Conservation (phyloP, 228 moss, liverwort and hornwort species). For the Sphagnum fallax region DNA sequence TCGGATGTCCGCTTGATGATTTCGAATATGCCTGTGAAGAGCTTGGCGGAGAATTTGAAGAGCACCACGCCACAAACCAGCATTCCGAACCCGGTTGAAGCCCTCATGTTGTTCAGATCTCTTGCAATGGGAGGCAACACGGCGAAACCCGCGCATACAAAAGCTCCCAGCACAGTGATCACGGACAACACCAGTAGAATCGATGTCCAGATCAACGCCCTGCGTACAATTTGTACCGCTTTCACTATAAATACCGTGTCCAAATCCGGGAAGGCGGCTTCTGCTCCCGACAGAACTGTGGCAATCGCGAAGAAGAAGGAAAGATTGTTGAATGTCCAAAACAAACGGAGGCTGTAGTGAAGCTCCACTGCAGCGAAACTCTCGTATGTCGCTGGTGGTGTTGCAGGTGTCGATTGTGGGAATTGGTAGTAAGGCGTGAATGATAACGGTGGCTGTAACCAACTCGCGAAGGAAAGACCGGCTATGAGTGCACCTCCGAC, state of each 20-base stretch:
- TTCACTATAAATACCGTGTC: constrained; percentile 8
- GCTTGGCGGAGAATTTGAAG: too few species aligned
- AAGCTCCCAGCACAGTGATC: constrained; percentile 25
- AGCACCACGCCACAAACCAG: too few species aligned
- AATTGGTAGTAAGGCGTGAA: constrained; percentile 8
- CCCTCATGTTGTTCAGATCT: too few species aligned
- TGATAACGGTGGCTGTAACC: constrained; percentile 34
- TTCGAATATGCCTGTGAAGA: too few species aligned
- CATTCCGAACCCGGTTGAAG: too few species aligned
- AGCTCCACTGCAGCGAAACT: constrained; percentile 24
- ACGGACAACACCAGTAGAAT: constrained; percentile 21
- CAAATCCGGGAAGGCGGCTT: constrained; percentile 12
- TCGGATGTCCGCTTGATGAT: too few species aligned
- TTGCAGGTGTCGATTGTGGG: not conserved
- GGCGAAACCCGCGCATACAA: constrained; percentile 26
- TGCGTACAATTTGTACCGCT: constrained; percentile 26
- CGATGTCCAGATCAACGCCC: constrained; percentile 19
- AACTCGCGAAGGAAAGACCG: constrained; percentile 21
- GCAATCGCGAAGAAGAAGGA: constrained; percentile 30
- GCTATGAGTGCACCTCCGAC: constrained; percentile 26
- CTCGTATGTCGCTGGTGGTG: constrained; percentile 16
- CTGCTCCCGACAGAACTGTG: constrained; percentile 17
- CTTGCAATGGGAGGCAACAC: constrained; percentile 18
- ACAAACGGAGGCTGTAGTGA: constrained; percentile 11
- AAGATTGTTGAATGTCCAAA: constrained; percentile 25